Evolutionary conservation across 2,329 filamentous ascomycete genomes (phyloP).

Genomic region (Drechmeria coniospora): DNA sequence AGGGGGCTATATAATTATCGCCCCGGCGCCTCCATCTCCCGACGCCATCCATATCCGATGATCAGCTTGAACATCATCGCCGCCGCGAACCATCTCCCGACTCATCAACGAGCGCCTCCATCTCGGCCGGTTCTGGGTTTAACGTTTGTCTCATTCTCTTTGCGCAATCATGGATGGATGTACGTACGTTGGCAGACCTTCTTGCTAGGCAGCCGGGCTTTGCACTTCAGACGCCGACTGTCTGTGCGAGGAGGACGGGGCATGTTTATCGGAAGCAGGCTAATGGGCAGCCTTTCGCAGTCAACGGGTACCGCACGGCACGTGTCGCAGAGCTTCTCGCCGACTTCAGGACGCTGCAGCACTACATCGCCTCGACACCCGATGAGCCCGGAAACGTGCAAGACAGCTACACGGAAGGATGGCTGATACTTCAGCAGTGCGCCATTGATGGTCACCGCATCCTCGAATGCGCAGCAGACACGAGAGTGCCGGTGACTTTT

Average conservation of each 20-base stretch:
- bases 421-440: constrained; percentile 46
- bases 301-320: constrained; percentile 42
- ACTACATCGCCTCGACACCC: constrained; percentile 43
- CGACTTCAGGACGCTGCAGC: constrained; percentile 47
- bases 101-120: neutral
- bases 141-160: neutral
- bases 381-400: constrained; percentile 37
- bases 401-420: constrained; percentile 50
- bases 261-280: too few species aligned
- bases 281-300: constrained; percentile 27
- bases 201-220: neutral
- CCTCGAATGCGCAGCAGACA: constrained; percentile 48
- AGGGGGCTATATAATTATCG: too few species aligned
- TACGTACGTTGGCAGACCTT: constrained; percentile 3
- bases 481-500: constrained; percentile 34
- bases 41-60: too few species aligned
- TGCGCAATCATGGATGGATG: constrained; percentile 12
- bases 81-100: neutral
- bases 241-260: neutral
- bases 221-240: neutral
- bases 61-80: constrained; percentile 1
- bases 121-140: neutral
- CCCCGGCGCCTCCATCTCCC: too few species aligned
- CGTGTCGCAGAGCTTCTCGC: constrained; percentile 47
- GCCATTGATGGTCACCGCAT: constrained; percentile 48